Evolutionary conservation across 306 rosid species (phyloP), one percentile per base, ranked within the genome.

Genomic region (Echinosophora koreensis): DNA sequence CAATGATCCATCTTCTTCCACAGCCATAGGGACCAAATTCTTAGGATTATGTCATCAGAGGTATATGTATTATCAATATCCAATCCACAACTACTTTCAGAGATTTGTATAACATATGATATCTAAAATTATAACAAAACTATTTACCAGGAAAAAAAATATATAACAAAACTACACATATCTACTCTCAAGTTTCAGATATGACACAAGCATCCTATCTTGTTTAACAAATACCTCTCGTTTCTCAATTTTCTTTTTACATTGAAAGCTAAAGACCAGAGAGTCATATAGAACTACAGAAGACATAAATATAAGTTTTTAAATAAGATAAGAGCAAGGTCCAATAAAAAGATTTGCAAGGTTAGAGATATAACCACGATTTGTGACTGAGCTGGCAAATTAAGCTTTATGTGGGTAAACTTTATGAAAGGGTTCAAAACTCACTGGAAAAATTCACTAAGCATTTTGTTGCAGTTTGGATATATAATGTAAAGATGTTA

Each of bases 1-100:
- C 15, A 10, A 51, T 52, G 41, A 70, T 16, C 13, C 76, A 70
- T 17, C 35, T 70, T 69, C 46, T 49, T 50, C 18, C 37, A 70
- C 62, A 35, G 18, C 64, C 76, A 52, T 70, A 35, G 50, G 76
- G 62, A 70, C 64, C 34, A 70, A 70, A 16, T 66, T 44, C 27
- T 16, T 35, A 70, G 62, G 58, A 16, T 69, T 4, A n/a, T 69
- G 46, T 14, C 61, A 69, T 22, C 60, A 69, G 35, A 32, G 60
- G 22, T 38, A 67, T 18, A 66, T 22, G 32, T 14, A 49, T 42
- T 66, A 22, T 28, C 27, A 0, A 22, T 22, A 22, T 0, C 22
- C 22, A 46, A 9, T 52, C 63, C 5, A 69, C 54, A 55, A 22
- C 52, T 55, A 71, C 54, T 37, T 55, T 56, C 39, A 54, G 27